Evolutionary conservation across 805 yeast species (phyloP).

Genomic region (Metschnikowia baotianmanensis): DNA sequence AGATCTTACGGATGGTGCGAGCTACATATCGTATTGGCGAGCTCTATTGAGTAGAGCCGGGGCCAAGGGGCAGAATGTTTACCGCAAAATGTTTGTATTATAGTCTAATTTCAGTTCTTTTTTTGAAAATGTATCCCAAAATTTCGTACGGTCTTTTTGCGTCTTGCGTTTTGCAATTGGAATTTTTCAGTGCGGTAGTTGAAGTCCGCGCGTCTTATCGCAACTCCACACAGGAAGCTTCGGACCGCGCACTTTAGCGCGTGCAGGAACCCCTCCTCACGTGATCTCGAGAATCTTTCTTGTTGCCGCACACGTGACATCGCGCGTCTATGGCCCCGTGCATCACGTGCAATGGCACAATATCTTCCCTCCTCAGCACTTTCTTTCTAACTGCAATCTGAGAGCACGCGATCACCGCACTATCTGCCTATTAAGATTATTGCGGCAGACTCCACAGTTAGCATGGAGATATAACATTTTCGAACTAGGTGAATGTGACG

Average conservation of each 20-base stretch:
- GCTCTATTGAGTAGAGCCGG: no score
- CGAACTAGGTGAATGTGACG: no score
- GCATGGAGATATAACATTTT: no score
- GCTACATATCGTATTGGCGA: no score
- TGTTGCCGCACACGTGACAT: slow-evolving; percentile 14
- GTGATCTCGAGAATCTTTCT: neutral
- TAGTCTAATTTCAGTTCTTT: slow-evolving; percentile 5
- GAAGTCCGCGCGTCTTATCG: slow-evolving; percentile 6
- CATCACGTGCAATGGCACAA: slow-evolving; percentile 17
- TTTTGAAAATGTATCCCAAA: no score
- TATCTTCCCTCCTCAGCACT: neutral
- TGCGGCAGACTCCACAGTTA: slow-evolving; percentile 13
- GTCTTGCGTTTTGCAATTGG: neutral
- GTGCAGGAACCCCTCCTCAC: neutral
- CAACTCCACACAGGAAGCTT: no score
- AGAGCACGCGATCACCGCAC: neutral
- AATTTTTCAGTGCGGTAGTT: slow-evolving; percentile 2
- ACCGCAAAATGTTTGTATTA: neutral
- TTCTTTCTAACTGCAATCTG: neutral
- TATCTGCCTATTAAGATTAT: neutral
- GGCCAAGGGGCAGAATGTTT: no score
- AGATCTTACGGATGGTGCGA: no score
- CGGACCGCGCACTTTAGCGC: no score
- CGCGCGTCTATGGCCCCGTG: no score
- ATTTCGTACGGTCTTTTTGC: neutral